These are phyloP conservation scores for Corchorus olitorius DNA, from an alignment of 345 rosid species.

Conservation along the genomic window DNA sequence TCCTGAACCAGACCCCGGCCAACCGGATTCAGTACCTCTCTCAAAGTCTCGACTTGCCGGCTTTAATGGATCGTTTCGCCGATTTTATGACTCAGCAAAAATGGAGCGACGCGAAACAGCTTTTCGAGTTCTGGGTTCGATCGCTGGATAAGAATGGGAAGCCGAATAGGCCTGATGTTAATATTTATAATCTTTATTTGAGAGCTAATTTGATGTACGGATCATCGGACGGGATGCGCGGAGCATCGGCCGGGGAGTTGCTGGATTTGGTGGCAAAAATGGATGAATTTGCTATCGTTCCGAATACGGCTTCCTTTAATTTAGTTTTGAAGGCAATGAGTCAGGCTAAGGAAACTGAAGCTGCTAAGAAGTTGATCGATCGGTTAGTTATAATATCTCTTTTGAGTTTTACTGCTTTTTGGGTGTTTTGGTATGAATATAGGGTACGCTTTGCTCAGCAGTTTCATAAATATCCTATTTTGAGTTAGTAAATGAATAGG, in stretches of 20 bases:
- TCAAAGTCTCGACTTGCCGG: slow-evolving; percentile 42
- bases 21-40: slow-evolving; percentile 50
- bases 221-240: slow-evolving; percentile 58
- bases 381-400: slow-evolving; percentile 46
- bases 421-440: slow-evolving; percentile 5
- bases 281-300: slow-evolving; percentile 63
- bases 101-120: slow-evolving; percentile 79
- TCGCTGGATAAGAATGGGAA: slow-evolving; percentile 74
- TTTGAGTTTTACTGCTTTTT: not conserved
- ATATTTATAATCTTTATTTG: slow-evolving; percentile 75
- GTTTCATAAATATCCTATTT: not conserved
- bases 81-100: slow-evolving; percentile 75
- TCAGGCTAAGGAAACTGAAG: slow-evolving; percentile 57
- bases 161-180: slow-evolving; percentile 80
- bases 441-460: not conserved
- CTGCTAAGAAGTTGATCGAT: slow-evolving; percentile 76
- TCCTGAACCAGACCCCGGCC: slow-evolving; percentile 33
- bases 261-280: slow-evolving; percentile 69
- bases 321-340: slow-evolving; percentile 81
- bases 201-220: slow-evolving; percentile 80
- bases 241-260: slow-evolving; percentile 56
- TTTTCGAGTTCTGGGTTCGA: slow-evolving; percentile 81
- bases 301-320: slow-evolving; percentile 82
- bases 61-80: slow-evolving; percentile 64
- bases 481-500: not conserved